Base-by-base conservation (phyloP, 2,329 filamentous ascomycete genomes). In the Ramichloridium luteum region DNA sequence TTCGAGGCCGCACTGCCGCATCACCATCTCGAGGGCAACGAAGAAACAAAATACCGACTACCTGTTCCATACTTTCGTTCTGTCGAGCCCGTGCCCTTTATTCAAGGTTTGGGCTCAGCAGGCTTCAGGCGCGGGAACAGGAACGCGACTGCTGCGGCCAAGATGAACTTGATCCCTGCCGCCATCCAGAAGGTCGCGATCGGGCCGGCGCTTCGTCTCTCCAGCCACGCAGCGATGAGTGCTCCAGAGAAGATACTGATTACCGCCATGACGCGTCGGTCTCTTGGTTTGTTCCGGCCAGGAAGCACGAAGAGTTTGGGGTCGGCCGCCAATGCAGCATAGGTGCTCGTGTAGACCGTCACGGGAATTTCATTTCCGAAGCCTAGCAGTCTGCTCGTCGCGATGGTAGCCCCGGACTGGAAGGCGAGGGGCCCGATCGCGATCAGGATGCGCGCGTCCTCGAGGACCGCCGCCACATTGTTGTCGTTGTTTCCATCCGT, bases 341-440 rank as follows among this genome's bases (percentile, higher is more conserved):
- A 64, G 33, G 65, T 43, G 36, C 61, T 65, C 10, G 65, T 69
- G 16, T 67, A 48, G n/a, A 69, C 65, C 15, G 59, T 62, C 0
- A 63, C 64, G 2, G 65, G 65, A 23, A 68, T 52, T 45, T 67
- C 65, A 30, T 60, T 61, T 14, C 35, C 35, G 40, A 62, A 62
- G n/a, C 61, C 62, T 13, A 68, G 51, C 9, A 55, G 49, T 11
- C 65, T 57, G 30, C 58, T 62, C 27, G 55, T 53, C 12, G 62
- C 62, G 36, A 68, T 66, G 47, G 67, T 64, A 10, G 62, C 64
- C 6, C 61, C 63, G 30, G 58, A 60, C 44, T 68, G 64, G 43
- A 68, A 66, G 5, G 66, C 65, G 4, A 72, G 53, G 13, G 51
- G 39, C 3, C 44, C 44, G 4, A 55, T 29, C 11, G 66, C 47